phyloP scores from a whole-genome alignment of 2,329 filamentous ascomycete genomes.

The Stagonosporopsis chrysanthemi region DNA sequence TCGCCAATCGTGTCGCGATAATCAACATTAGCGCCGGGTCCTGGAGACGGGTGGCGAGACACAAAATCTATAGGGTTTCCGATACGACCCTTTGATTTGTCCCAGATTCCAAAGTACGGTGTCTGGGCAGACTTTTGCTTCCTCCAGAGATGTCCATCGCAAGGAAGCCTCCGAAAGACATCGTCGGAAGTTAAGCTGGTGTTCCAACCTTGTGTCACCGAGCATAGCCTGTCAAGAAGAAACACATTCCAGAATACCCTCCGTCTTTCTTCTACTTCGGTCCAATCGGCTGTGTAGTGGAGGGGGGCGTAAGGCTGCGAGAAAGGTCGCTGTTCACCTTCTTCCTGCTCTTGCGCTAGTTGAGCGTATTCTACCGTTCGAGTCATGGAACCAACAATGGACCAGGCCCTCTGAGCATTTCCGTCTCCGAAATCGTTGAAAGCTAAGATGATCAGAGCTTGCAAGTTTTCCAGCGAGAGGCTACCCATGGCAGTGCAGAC shows the following conservation, averaged over 20 bases:
- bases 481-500: constrained; percentile 22
- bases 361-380: constrained; percentile 28
- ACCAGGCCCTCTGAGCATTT: constrained; percentile 24
- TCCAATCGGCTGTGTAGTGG: constrained; percentile 21
- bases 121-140: constrained; percentile 25
- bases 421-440: constrained; percentile 29
- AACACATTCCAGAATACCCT: constrained; percentile 33
- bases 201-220: constrained; percentile 30
- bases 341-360: constrained; percentile 28
- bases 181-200: constrained; percentile 31
- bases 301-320: constrained; percentile 22
- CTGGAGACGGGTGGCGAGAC: constrained; percentile 15
- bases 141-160: constrained; percentile 31
- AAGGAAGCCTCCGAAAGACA: constrained; percentile 27
- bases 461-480: constrained; percentile 21
- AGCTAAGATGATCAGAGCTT: constrained; percentile 25
- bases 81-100: constrained; percentile 28
- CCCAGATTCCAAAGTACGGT: constrained; percentile 34
- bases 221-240: constrained; percentile 28
- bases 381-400: constrained; percentile 27
- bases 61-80: constrained; percentile 26
- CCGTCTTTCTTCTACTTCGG: constrained; percentile 28
- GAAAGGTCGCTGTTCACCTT: constrained; percentile 18
- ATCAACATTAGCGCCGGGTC: neutral
- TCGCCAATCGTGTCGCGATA: neutral